Conservation (phyloP, 495 filamentous ascomycete species). For the Penicillium lagena region DNA sequence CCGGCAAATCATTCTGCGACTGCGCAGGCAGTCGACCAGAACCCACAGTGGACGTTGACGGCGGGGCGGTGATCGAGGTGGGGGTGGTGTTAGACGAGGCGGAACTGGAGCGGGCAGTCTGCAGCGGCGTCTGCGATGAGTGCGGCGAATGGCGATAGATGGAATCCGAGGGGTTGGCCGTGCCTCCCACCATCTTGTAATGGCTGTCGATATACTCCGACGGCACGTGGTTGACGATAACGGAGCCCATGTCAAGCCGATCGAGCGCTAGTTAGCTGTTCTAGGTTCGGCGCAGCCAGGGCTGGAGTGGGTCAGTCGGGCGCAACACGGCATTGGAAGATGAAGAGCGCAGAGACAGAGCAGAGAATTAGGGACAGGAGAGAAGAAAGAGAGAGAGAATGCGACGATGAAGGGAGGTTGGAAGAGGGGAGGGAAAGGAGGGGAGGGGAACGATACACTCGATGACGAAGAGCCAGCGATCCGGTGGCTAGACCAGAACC, state of each 20-base stretch:
- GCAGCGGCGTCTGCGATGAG: constrained; percentile 14
- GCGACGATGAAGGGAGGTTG: constrained; percentile 4
- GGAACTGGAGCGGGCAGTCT: constrained; percentile 26
- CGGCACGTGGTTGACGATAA: constrained; percentile 40
- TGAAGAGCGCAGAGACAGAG: constrained; percentile 8
- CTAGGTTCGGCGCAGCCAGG: neutral
- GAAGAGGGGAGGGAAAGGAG: constrained; percentile 5
- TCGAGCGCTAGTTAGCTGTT: constrained; percentile 1
- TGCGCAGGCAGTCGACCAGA: constrained; percentile 30
- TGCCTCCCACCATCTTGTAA: constrained; percentile 44
- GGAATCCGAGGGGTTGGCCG: constrained; percentile 32
- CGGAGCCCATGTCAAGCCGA: constrained; percentile 39
- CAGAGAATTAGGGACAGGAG: neutral
- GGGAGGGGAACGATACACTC: constrained; percentile 8
- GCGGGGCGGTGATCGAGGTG: constrained; percentile 36
- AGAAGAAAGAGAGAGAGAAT: constrained; percentile 4
- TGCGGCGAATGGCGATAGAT: constrained; percentile 27
- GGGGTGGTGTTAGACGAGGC: constrained; percentile 32
- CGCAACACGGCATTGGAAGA: constrained; percentile 8
- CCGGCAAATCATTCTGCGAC: constrained; percentile 30
- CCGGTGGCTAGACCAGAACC: constrained; percentile 16
- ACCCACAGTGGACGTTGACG: constrained; percentile 25
- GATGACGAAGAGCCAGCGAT: constrained; percentile 17
- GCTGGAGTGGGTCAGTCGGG: constrained; percentile 7
- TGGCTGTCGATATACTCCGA: constrained; percentile 34